Evolutionary conservation across 2,329 filamentous ascomycete genomes (phyloP).

Genomic region (Claviceps spartinae): DNA sequence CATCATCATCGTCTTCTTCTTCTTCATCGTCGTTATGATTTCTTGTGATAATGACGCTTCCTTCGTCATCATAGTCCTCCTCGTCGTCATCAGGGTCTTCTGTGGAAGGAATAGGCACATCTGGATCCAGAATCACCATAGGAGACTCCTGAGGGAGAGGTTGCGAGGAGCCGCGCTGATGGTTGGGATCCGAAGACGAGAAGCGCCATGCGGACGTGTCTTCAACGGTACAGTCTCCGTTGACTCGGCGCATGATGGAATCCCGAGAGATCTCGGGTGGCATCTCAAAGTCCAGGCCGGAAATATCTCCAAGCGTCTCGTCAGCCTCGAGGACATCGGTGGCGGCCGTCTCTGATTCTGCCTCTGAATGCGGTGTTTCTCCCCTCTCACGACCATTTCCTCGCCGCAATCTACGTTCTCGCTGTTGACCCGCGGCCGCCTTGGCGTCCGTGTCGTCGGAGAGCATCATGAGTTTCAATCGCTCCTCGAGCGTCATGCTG

Average conservation of each 20-base stretch:
- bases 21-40: constrained; percentile 48
- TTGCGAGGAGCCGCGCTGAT: constrained; percentile 38
- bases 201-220: constrained; percentile 50
- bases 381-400: constrained; percentile 38
- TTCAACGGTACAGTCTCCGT: constrained; percentile 45
- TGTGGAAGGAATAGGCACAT: constrained; percentile 77
- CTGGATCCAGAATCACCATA: constrained; percentile 51
- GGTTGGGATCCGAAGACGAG: constrained; percentile 45
- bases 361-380: constrained; percentile 29
- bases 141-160: neutral
- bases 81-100: constrained; percentile 55
- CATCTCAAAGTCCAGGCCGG: constrained; percentile 48
- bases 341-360: constrained; percentile 18
- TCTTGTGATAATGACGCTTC: constrained; percentile 52
- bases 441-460: constrained; percentile 49
- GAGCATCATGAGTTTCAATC: constrained; percentile 78
- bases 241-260: constrained; percentile 80
- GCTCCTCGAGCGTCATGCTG: constrained; percentile 75
- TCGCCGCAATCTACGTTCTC: constrained; percentile 55
- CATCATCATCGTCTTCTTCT: constrained; percentile 42
- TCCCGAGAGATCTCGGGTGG: constrained; percentile 80
- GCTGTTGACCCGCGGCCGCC: constrained; percentile 49
- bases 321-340: constrained; percentile 38
- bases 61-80: constrained; percentile 35
- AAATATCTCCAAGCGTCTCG: constrained; percentile 46